These are phyloP conservation scores for Penicillium goetzii DNA, from an alignment of 495 filamentous ascomycete species.

Conservation along the genomic window DNA sequence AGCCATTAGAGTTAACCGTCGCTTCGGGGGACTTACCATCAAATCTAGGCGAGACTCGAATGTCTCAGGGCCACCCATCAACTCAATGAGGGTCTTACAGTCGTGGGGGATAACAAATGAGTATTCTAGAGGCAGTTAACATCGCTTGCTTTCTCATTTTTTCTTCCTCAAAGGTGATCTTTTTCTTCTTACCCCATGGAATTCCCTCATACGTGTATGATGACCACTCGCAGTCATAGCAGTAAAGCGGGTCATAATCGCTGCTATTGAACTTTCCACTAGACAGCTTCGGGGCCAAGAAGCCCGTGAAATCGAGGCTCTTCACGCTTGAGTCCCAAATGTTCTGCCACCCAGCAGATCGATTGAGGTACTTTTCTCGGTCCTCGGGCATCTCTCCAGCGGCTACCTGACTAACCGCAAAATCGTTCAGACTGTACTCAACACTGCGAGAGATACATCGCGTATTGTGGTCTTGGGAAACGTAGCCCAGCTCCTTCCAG, in stretches of 20 bases:
- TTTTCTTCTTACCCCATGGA: constrained; percentile 42
- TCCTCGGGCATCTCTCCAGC: constrained; percentile 60
- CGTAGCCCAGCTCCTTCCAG: constrained; percentile 69
- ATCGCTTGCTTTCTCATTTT: not conserved
- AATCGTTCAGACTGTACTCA: constrained; percentile 77
- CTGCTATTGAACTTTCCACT: constrained; percentile 56
- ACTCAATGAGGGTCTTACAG: constrained; percentile 59
- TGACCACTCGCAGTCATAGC: constrained; percentile 67
- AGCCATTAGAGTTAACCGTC: not conserved
- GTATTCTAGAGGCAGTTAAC: constrained; percentile 52
- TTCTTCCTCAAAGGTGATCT: not conserved
- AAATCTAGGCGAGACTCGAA: constrained; percentile 61
- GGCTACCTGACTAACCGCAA: constrained; percentile 66
- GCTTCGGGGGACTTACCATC: constrained; percentile 28
- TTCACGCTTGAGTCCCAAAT: constrained; percentile 61
- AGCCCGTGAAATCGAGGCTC: constrained; percentile 60
- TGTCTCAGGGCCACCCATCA: constrained; percentile 58
- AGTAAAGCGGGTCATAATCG: constrained; percentile 62
- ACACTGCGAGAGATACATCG: constrained; percentile 69
- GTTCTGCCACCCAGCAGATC: constrained; percentile 67
- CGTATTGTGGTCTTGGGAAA: constrained; percentile 70
- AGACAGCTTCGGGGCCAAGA: constrained; percentile 60
- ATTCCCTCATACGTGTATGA: constrained; percentile 42
- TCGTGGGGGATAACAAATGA: constrained; percentile 68
- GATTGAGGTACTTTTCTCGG: constrained; percentile 57